Evolutionary conservation across 164 flowering plant species (phyloP).

Genomic region (Magnolia officinalis): DNA sequence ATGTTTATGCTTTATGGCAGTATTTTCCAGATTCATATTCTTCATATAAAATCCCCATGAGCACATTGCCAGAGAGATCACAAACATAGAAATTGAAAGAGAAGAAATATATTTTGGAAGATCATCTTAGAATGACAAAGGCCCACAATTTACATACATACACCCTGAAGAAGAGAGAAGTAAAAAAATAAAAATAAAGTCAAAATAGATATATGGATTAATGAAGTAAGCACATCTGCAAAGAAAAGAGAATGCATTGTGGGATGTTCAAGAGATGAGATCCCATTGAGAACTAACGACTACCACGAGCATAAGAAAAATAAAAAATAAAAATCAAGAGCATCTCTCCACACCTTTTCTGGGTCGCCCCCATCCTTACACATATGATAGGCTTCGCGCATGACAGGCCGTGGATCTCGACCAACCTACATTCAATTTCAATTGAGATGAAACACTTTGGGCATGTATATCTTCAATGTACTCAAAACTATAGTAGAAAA

Average conservation of each 20-base stretch:
- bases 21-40: not conserved
- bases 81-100: not conserved
- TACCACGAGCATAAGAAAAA: not conserved
- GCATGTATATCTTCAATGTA: not conserved
- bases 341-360: slow-evolving; percentile 48
- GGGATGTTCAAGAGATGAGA: slow-evolving; percentile 5
- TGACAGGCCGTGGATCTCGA: slow-evolving; percentile 73
- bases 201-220: not conserved
- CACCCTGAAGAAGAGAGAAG: no score
- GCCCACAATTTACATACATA: no score
- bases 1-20: not conserved
- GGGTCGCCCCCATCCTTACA: slow-evolving; percentile 90
- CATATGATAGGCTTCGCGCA: slow-evolving; percentile 75
- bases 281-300: not conserved
- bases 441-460: not conserved
- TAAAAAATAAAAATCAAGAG: not conserved
- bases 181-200: no score
- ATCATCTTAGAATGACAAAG: not conserved
- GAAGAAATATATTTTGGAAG: not conserved
- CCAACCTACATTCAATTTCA: slow-evolving; percentile 54
- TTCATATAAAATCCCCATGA: no score
- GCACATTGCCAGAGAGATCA: not conserved
- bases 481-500: not conserved
- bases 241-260: not conserved
- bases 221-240: not conserved